Base-by-base conservation (phyloP, 768 basidiomycete species). In the Neoboletus magnificus region DNA sequence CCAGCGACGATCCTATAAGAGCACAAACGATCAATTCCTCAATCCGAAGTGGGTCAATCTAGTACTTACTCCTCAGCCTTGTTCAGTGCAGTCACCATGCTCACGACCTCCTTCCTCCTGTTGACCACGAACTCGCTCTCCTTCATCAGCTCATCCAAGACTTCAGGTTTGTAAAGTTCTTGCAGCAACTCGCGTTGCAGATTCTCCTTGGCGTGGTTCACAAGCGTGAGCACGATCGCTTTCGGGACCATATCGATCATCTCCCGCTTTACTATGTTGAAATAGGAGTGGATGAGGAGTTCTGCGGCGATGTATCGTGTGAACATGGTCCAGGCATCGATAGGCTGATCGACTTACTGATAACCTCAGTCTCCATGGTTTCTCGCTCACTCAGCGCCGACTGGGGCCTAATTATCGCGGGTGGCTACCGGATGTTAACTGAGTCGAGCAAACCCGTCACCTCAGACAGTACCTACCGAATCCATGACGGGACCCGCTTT, bases 191-290 rank as follows among this genome's bases (percentile, higher is more conserved):
- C 95, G 57, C 87, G 82, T 76, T 99, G 97, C 56, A 99, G 77
- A 71, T 91, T 85, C 74, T 98, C 97, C 74, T 97, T 98, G 56
- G 95, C 87, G 72, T 86, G 86, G 68, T 85, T 89, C 48, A 99
- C 96, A 35, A 98, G 84, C 16, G 92, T 98, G 60, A 91, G 76
- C 11, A 89, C 85, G 69, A 97, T 93, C 18, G 92, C 92, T 73
- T 99, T 99, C 9, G 96, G 96, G 25, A 98, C 91, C 93, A 97
- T 97, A 74, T 98, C 96, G 66, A 98, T 98, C 91, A 98, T 93
- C 74, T 98, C 96, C 55, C 95, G 88, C 77, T 99, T 98, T 52
- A 98, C 93, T 61, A 98, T 94, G 76, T 97, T 94, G 81, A 90
- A 98, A 74, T 98, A 98, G 5, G 93, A 97, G 70, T 90, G 82